These are phyloP conservation scores for Sporobolus alterniflorus DNA, from an alignment of 202 grass and related monocot species.

Conservation along the genomic window DNA sequence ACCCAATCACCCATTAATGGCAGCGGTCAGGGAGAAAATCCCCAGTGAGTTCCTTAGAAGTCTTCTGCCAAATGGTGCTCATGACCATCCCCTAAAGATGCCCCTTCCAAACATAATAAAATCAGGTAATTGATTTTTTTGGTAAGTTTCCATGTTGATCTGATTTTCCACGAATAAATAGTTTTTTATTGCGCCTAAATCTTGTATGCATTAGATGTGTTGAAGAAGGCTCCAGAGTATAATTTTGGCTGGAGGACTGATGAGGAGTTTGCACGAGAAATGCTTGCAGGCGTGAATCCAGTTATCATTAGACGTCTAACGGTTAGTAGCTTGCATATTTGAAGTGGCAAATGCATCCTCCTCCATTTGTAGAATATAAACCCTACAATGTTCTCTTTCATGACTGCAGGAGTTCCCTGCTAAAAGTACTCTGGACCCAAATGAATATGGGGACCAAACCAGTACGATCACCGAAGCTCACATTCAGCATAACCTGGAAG, in stretches of 20 bases:
- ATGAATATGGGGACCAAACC: conserved; percentile 69
- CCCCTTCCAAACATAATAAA: conserved; percentile 73
- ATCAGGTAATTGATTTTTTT: conserved; percentile 41
- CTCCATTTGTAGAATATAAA: not conserved
- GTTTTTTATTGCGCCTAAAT: not conserved
- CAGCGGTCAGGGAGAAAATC: conserved; percentile 42
- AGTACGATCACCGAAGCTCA: conserved; percentile 77
- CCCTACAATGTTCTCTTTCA: not conserved
- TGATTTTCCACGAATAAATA: not conserved
- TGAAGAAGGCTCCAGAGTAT: conserved; percentile 38
- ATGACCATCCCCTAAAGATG: conserved; percentile 57
- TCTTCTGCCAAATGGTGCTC: conserved; percentile 50
- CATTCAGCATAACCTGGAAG: no score
- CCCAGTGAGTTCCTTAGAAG: conserved; percentile 59
- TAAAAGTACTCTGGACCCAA: conserved; percentile 68
- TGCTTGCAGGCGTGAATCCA: no score
- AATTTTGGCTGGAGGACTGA: no score
- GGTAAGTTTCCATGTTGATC: not conserved
- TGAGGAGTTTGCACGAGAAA: no score
- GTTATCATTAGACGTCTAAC: no score
- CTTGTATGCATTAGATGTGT: not conserved
- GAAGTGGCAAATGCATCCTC: conserved; percentile 64
- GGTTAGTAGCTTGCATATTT: conserved; percentile 89
- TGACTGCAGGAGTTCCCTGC: conserved; percentile 71
- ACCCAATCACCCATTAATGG: conserved; percentile 35